These are phyloP conservation scores for Barnettozyma hawaiiensis DNA, from an alignment of 1,139 yeast genomes.

Conservation along the genomic window DNA sequence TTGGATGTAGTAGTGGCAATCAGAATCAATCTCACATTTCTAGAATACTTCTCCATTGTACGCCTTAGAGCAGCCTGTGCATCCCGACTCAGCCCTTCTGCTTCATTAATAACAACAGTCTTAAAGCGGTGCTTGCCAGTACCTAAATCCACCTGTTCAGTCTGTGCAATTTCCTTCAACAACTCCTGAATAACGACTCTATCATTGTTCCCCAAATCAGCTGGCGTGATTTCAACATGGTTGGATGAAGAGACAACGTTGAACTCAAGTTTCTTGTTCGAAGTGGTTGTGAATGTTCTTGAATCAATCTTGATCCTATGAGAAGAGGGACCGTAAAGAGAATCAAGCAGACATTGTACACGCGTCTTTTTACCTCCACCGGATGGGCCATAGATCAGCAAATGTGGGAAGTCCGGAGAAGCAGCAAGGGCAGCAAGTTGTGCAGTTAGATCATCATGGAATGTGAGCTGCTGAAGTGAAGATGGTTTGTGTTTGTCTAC, in stretches of 20 bases:
- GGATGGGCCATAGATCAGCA: slow-evolving; percentile 87
- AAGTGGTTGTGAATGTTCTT: slow-evolving; percentile 68
- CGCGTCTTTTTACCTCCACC: slow-evolving; percentile 98
- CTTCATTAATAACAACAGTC: slow-evolving; percentile 90
- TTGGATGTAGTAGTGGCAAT: slow-evolving; percentile 87
- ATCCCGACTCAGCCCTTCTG: slow-evolving; percentile 86
- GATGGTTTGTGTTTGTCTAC: slow-evolving; percentile 91
- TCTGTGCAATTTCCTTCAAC: slow-evolving; percentile 89
- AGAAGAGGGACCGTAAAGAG: slow-evolving; percentile 77
- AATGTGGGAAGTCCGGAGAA: slow-evolving; percentile 89
- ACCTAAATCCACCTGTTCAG: slow-evolving; percentile 81
- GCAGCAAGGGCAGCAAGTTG: slow-evolving; percentile 44
- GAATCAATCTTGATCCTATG: slow-evolving; percentile 86
- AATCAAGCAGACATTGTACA: slow-evolving; percentile 72
- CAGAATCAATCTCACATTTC: slow-evolving; percentile 76
- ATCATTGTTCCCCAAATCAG: slow-evolving; percentile 94
- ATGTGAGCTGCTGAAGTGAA: slow-evolving; percentile 55
- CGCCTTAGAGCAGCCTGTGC: slow-evolving; percentile 97
- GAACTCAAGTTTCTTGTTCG: slow-evolving; percentile 76
- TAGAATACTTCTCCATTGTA: slow-evolving; percentile 96
- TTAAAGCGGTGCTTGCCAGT: slow-evolving; percentile 72
- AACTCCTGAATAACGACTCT: slow-evolving; percentile 91
- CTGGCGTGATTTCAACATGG: slow-evolving; percentile 93
- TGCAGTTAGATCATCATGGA: slow-evolving; percentile 58
- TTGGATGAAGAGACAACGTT: slow-evolving; percentile 86